phyloP scores from a whole-genome alignment of 257 asterid genomes.

The Rauvolfia tetraphylla region DNA sequence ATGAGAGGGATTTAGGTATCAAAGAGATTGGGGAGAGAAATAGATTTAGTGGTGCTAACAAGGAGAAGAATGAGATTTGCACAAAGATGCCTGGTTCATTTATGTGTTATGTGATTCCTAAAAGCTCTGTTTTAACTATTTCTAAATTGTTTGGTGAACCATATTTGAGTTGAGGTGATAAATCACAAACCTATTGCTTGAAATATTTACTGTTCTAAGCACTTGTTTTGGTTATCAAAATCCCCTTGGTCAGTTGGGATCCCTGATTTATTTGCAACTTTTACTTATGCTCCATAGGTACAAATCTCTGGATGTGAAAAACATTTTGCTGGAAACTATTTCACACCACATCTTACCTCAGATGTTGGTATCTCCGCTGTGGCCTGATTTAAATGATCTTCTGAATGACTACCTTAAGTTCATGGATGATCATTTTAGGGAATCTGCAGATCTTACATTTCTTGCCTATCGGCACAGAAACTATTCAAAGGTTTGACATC shows the following conservation, averaged over 20 bases:
- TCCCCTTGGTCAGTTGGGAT: neutral
- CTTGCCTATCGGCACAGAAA: slow-evolving; percentile 92
- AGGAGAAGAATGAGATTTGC: neutral
- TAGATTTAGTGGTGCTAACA: neutral
- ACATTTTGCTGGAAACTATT: slow-evolving; percentile 86
- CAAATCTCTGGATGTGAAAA: slow-evolving; percentile 92
- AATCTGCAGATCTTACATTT: slow-evolving; percentile 96
- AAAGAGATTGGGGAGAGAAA: neutral
- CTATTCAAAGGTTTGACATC: slow-evolving; percentile 72
- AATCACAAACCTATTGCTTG: neutral
- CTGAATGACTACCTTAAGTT: slow-evolving; percentile 68
- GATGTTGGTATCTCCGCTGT: slow-evolving; percentile 82
- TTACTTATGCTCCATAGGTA: slow-evolving; percentile 50
- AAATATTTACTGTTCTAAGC: neutral
- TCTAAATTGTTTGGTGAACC: neutral
- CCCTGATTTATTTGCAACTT: slow-evolving; percentile 6
- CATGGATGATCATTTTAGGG: slow-evolving; percentile 92
- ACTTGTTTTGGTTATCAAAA: neutral
- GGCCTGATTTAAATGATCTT: slow-evolving; percentile 66
- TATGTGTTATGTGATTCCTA: neutral
- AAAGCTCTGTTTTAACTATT: neutral
- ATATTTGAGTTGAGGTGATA: neutral
- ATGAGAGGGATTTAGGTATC: neutral
- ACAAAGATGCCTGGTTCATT: neutral
- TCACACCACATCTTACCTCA: slow-evolving; percentile 91